Evolutionary conservation across 2,329 filamentous ascomycete genomes (phyloP).

Genomic region (Chrysosporium queenslandicum): DNA sequence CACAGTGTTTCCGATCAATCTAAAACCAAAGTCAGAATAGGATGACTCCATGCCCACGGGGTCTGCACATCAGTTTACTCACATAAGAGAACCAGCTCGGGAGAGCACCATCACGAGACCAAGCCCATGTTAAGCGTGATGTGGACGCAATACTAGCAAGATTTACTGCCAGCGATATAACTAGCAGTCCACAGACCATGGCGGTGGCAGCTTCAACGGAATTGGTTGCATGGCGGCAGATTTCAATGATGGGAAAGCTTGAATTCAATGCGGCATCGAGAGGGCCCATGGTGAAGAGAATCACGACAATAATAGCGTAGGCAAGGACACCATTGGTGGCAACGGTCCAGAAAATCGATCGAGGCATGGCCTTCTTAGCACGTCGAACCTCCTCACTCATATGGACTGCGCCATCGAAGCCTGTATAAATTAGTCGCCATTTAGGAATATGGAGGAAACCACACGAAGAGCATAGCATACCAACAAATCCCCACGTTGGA

Average conservation of each 20-base stretch:
- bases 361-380: conserved; percentile 39
- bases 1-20: conserved; percentile 27
- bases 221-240: conserved; percentile 34
- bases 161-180: conserved; percentile 33
- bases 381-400: conserved; percentile 40
- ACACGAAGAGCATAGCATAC: conserved; percentile 16
- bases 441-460: neutral
- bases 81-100: conserved; percentile 32
- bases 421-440: conserved; percentile 19
- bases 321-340: conserved; percentile 37
- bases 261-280: conserved; percentile 27
- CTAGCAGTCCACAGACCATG: conserved; percentile 32
- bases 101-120: conserved; percentile 41
- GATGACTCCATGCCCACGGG: conserved; percentile 10
- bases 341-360: conserved; percentile 38
- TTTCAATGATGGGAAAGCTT: conserved; percentile 37
- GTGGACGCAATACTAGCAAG: conserved; percentile 40
- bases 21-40: conserved; percentile 17
- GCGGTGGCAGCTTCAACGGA: conserved; percentile 35
- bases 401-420: conserved; percentile 42
- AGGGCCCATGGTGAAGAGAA: conserved; percentile 39
- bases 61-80: conserved; percentile 3
- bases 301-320: conserved; percentile 34
- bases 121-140: conserved; percentile 43
- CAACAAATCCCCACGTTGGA: conserved; percentile 26